phyloP scores from a whole-genome alignment of 2,329 filamentous ascomycete genomes.

The Beauveria scarabaeidicola region DNA sequence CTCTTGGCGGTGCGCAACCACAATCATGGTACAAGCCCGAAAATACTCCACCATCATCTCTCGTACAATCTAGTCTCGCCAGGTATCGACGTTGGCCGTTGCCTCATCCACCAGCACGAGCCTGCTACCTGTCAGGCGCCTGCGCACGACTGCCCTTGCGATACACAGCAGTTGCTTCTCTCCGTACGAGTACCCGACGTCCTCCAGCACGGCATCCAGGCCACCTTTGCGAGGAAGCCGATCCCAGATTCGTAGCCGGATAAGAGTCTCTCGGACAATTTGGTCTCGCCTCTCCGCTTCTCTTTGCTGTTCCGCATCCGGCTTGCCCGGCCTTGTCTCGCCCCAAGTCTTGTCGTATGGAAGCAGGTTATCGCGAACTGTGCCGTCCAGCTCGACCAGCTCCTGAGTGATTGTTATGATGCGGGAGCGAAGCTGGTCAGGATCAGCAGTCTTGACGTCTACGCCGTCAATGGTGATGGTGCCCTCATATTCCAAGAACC shows the following conservation, averaged over 20 bases:
- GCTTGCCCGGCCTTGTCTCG: background rate
- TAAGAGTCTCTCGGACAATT: background rate
- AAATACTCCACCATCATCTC: background rate
- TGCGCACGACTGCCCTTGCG: conserved; percentile 38
- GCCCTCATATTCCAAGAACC: conserved; percentile 57
- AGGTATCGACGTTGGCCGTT: background rate
- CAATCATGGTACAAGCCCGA: background rate
- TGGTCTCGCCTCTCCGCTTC: background rate
- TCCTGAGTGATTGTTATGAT: conserved; percentile 1
- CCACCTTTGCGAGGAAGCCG: background rate
- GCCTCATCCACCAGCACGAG: conserved; percentile 6
- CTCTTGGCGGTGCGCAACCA: background rate
- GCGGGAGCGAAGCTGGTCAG: background rate
- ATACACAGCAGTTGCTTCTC: conserved; percentile 62
- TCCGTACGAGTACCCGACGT: conserved; percentile 45
- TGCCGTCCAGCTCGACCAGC: background rate
- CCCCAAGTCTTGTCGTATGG: background rate
- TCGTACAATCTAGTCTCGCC: background rate
- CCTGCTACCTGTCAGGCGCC: background rate
- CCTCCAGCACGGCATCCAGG: background rate
- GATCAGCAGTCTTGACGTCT: conserved; percentile 47
- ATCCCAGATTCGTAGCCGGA: background rate
- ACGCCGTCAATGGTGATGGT: conserved; percentile 57
- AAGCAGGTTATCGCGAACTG: background rate
- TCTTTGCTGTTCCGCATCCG: background rate